Percentiles rank a stretch among this genome's conserved stretches.
phyloP scores from a whole-genome alignment of 257 asterid genomes.

The Coffea eugenioides region DNA sequence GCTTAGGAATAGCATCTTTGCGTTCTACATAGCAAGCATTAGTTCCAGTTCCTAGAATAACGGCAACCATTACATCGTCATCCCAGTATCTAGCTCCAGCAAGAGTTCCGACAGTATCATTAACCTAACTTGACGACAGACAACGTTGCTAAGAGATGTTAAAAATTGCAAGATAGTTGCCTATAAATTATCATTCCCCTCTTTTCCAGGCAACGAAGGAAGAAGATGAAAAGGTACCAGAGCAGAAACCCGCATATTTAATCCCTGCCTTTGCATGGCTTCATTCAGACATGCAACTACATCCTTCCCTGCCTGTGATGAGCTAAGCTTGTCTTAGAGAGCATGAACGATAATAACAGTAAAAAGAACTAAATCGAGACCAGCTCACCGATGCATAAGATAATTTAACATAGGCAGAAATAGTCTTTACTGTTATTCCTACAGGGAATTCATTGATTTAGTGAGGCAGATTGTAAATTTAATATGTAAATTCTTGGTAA shows the following conservation, averaged over 20 bases:
- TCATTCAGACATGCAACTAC: conserved; percentile 74
- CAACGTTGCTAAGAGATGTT: conserved; percentile 9
- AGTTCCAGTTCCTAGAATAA: conserved; percentile 77
- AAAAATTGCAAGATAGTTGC: not conserved
- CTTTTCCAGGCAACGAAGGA: not conserved
- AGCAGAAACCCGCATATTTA: conserved; percentile 69
- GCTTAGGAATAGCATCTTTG: conserved; percentile 57
- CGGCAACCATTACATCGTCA: conserved; percentile 72
- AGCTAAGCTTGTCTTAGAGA: conserved; percentile 14
- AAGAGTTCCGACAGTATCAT: conserved; percentile 76
- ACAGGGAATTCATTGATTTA: not conserved
- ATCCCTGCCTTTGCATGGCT: conserved; percentile 67
- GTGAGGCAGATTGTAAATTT: not conserved
- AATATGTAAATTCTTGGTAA: not conserved
- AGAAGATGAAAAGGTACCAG: conserved; percentile 43
- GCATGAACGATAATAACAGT: not conserved
- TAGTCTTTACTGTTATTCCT: not conserved
- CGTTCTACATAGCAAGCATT: conserved; percentile 77
- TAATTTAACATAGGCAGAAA: not conserved
- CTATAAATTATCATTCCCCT: not conserved
- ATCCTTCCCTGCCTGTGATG: conserved; percentile 67
- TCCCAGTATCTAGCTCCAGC: conserved; percentile 87
- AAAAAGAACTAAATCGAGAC: not conserved
- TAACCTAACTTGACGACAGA: conserved; percentile 58
- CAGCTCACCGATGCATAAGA: not conserved